phyloP scores from a whole-genome alignment of 139 green algal species.

The Diplosphaera chodatii region DNA sequence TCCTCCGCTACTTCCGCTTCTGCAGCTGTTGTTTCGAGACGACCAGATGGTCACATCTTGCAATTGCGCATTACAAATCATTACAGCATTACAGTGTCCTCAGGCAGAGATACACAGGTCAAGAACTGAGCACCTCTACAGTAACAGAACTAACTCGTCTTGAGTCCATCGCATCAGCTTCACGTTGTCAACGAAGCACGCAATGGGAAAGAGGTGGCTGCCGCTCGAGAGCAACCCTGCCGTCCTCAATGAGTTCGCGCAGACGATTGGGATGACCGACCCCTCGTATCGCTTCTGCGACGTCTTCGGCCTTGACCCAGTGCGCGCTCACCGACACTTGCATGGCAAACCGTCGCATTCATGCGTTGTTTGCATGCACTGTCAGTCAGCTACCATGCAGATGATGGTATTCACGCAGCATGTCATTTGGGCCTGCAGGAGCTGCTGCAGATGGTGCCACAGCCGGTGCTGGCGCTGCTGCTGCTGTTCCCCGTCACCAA shows the following conservation, averaged over 20 bases:
- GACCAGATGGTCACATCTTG: too few relatives aligned
- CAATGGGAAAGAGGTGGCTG: conserved; percentile 58
- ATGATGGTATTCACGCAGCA: too few relatives aligned
- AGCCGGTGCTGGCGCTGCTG: conserved; percentile 74
- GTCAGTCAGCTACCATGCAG: too few relatives aligned
- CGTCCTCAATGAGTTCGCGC: conserved; percentile 71
- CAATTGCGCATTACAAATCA: too few relatives aligned
- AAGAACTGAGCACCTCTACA: too few relatives aligned
- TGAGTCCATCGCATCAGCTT: too few relatives aligned
- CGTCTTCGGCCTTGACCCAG: conserved; percentile 72
- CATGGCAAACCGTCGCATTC: neutral
- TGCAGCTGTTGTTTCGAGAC: too few relatives aligned
- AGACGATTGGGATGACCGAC: conserved; percentile 52
- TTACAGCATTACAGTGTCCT: too few relatives aligned
- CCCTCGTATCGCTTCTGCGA: conserved; percentile 57
- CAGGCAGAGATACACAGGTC: too few relatives aligned
- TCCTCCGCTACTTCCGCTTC: too few relatives aligned
- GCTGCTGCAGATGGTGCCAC: conserved; percentile 81
- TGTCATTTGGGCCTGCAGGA: conserved; percentile 38
- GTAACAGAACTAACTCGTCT: too few relatives aligned
- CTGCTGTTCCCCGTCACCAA: conserved; percentile 82
- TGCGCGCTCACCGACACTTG: conserved; percentile 2
- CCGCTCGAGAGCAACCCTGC: conserved; percentile 86
- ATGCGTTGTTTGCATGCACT: neutral
- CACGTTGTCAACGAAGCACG: too few relatives aligned